Conservation (phyloP, 805 yeast species). For the Hanseniaspora valbyensis region DNA sequence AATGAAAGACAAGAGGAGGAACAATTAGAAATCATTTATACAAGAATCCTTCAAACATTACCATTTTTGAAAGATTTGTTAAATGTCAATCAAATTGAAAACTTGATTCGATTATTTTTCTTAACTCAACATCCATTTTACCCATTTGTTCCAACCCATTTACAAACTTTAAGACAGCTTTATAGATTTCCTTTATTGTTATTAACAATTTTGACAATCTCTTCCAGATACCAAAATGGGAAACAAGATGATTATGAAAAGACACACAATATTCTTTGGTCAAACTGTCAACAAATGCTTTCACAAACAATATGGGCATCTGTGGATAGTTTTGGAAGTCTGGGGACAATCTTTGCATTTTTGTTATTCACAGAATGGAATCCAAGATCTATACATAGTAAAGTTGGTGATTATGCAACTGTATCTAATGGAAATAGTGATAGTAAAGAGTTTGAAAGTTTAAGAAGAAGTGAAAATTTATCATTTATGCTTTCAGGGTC, state of each 20-base stretch:
- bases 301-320: slow-evolving; percentile 82
- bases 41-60: neutral
- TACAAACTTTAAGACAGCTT: slow-evolving; percentile 54
- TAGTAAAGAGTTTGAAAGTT: slow-evolving; percentile 56
- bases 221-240: slow-evolving; percentile 64
- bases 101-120: slow-evolving; percentile 52
- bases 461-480: slow-evolving; percentile 79
- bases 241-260: slow-evolving; percentile 34
- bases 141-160: slow-evolving; percentile 70
- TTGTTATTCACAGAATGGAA: slow-evolving; percentile 88
- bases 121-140: slow-evolving; percentile 77
- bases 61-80: slow-evolving; percentile 41
- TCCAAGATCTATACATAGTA: slow-evolving; percentile 85
- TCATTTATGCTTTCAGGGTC: slow-evolving; percentile 90
- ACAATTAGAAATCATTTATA: slow-evolving; percentile 23
- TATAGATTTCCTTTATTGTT: slow-evolving; percentile 72
- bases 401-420: slow-evolving; percentile 76
- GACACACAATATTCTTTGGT: slow-evolving; percentile 74
- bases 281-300: slow-evolving; percentile 65
- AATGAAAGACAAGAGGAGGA: neutral
- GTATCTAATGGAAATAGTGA: slow-evolving; percentile 11
- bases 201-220: slow-evolving; percentile 69
- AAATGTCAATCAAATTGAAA: slow-evolving; percentile 50
- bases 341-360: slow-evolving; percentile 79
- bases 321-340: slow-evolving; percentile 74